phyloP scores from a whole-genome alignment of 192 early-diverging fungal species.

The Linnemannia hyalina region DNA sequence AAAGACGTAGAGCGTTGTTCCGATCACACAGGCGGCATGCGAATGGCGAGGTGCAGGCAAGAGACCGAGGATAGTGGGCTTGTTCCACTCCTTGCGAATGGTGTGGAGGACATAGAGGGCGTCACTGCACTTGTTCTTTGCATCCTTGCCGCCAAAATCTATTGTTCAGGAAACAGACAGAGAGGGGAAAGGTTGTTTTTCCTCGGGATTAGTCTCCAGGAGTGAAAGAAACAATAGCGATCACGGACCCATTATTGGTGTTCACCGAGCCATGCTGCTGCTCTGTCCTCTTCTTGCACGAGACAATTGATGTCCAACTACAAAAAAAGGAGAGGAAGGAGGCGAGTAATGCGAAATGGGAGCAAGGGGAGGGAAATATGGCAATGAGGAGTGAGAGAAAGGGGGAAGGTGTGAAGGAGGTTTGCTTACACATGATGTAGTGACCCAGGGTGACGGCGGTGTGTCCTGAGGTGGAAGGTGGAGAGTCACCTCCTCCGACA shows the following conservation, averaged over 20 bases:
- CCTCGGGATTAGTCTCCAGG: background rate
- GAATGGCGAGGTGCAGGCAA: conserved; percentile 52
- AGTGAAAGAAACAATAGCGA: background rate
- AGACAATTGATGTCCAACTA: background rate
- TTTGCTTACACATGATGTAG: conserved; percentile 54
- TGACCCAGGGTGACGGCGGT: conserved; percentile 52
- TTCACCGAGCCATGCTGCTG: background rate
- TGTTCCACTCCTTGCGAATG: conserved; percentile 52
- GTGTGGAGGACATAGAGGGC: conserved; percentile 45
- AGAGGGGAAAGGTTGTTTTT: background rate
- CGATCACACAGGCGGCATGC: conserved; percentile 62
- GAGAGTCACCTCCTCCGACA: conserved; percentile 21
- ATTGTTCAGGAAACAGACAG: background rate
- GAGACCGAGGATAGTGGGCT: conserved; percentile 33
- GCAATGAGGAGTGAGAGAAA: background rate
- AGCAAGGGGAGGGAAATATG: no score
- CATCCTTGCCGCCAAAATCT: conserved; percentile 55
- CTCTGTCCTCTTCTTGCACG: background rate
- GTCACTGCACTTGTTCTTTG: conserved; percentile 55
- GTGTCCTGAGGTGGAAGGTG: conserved; percentile 40
- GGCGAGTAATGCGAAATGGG: background rate
- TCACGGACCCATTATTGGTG: background rate
- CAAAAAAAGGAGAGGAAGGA: conserved; percentile 3
- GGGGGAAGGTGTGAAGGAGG: background rate
- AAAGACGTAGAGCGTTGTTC: conserved; percentile 66